Base-by-base conservation (phyloP, 1,284 basidiomycete genomes). In the Apiotrichum siamense region DNA sequence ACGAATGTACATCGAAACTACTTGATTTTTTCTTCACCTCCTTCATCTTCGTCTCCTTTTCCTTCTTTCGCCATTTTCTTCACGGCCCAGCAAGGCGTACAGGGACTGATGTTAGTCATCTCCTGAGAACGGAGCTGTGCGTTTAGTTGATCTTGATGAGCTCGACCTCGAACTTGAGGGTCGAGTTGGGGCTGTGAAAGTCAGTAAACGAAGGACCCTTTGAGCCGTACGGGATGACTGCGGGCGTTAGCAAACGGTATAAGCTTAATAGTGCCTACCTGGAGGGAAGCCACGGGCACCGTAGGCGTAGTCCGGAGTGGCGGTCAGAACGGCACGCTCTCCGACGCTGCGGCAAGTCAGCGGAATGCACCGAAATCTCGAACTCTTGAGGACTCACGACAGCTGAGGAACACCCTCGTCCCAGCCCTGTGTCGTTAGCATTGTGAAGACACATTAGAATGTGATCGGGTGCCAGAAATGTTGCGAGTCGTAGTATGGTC, bases 331-430 rank as follows among this genome's bases (percentile, higher is more conserved):
- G 36, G 88, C 89, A 75, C 86, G 89, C 74, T 87, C 71, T 57
- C 87, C 87, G 35, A 88, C 40, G 23, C n/a, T n/a, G n/a, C n/a
- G n/a, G n/a, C n/a, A n/a, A n/a, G n/a, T n/a, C n/a, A n/a, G n/a
- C n/a, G n/a, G n/a, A n/a, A n/a, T n/a, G n/a, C n/a, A n/a, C n/a
- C n/a, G n/a, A n/a, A n/a, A n/a, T n/a, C n/a, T n/a, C n/a, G n/a
- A n/a, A n/a, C n/a, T n/a, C n/a, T n/a, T n/a, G n/a, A n/a, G n/a
- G n/a, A n/a, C n/a, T n/a, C n/a, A n/a, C n/a, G 87, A 88, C 59
- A 90, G 74, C 75, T 87, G 79, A 17, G 79, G 81, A 27, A 90
- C 85, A 52, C 88, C 88, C 75, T 91, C 88, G 67, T 93, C 88
- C 89, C 89, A 93, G 37, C 88, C 89, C 56, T 66, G 61, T 50